Base-by-base conservation (phyloP, 192 early-diverging fungal species). In the Linderina pennispora region DNA sequence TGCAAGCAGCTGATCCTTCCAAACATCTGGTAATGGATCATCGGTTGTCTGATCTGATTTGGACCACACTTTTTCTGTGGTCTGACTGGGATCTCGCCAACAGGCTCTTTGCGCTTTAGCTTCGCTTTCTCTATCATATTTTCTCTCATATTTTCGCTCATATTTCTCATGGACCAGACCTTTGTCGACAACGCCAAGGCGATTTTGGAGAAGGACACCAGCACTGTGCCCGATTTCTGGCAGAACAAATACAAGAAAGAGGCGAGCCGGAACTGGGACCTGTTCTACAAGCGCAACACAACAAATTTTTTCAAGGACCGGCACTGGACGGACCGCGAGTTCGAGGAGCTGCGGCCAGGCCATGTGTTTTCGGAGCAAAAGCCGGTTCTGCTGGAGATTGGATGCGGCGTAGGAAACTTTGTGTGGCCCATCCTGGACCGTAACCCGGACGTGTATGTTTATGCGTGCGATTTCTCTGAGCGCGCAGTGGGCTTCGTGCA, bases 331-430 rank as follows among this genome's bases (percentile, higher is more conserved):
- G 81, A 86, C 44, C 61, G 92, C 9, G 94, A 97, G 71, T 99
- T 97, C 65, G 85, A 86, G 32, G 92, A 98, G 59, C 73, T 98
- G 24, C 66, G 65, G 22, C 59, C 60, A 8, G 54, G 56, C 3
- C 48, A 49, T 15, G 32, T 35, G 18, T 75, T 65, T 32, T 47
- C 51, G 0, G 51, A 72, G 45, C 11, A 45, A 28, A 56, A 45
- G 10, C 60, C 37, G 3, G 49, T 51, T 11, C 52, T 98, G 7
- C 81, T 91, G 48, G 97, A 99, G 57, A 84, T 97, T 25, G 97
- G 97, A 35, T 99, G 97, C 66, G 97, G 97, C 2, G 94, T 92
- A 1, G 96, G 94, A 38, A 95, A 91, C 64, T 92, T 92, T 44
- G 81, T 96, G 49, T 98, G 92, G 66, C 97, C 97, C 2, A 55